phyloP scores from a whole-genome alignment of 176 grass and related monocot genomes.

The Oryza brachyantha region DNA sequence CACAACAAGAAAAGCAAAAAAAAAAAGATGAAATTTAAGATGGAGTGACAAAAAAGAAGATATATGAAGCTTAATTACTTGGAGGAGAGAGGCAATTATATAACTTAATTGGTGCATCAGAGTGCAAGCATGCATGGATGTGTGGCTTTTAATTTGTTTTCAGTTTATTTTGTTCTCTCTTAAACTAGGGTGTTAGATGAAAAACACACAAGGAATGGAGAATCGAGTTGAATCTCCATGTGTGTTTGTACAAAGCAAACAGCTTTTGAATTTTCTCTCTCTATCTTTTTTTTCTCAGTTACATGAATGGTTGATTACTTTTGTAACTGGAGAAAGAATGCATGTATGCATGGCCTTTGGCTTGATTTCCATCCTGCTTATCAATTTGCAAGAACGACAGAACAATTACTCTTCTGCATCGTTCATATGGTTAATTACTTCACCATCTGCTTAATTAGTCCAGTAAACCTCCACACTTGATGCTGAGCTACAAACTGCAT shows the following conservation, averaged over 20 bases:
- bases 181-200: conserved; percentile 32
- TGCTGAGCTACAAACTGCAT: background rate
- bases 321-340: conserved; percentile 8
- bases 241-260: conserved; percentile 58
- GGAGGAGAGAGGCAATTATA: background rate
- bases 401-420: background rate
- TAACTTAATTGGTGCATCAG: conserved; percentile 9
- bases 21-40: background rate
- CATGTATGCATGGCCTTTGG: background rate
- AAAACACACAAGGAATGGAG: conserved; percentile 42
- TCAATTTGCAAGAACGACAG: conserved; percentile 6
- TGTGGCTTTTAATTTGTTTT: conserved; percentile 15
- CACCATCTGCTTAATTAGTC: background rate
- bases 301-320: conserved; percentile 29
- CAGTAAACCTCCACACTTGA: background rate
- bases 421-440: background rate
- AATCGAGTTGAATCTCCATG: conserved; percentile 48
- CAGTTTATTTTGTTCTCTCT: background rate
- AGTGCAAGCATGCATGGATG: conserved; percentile 20
- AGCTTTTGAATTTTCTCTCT: background rate
- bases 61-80: background rate
- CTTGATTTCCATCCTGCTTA: conserved; percentile 16
- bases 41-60: background rate
- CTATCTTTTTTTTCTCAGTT: conserved; percentile 10
- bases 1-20: background rate